phyloP scores from a whole-genome alignment of 768 basidiomycete genomes.

The Macrolepiota albuminosa region DNA sequence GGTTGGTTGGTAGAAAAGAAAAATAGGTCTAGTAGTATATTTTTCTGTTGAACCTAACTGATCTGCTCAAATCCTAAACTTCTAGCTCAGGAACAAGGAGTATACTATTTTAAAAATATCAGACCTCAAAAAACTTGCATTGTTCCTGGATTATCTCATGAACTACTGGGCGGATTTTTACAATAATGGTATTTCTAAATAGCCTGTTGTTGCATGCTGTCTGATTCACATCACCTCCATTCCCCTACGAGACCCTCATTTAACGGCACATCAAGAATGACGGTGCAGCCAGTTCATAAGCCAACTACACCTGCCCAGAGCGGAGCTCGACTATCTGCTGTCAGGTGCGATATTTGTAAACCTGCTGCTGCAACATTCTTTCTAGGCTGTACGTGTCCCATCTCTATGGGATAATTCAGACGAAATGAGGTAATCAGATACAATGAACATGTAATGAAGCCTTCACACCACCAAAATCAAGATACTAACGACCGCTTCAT shows the following conservation, averaged over 20 bases:
- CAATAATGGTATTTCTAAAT: too few relatives aligned
- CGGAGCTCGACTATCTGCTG: conserved; percentile 23
- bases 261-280: neutral
- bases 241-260: neutral
- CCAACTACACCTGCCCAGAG: neutral
- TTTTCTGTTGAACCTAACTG: too few relatives aligned
- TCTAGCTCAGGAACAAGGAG: too few relatives aligned
- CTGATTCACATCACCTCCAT: neutral
- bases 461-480: conserved; percentile 61
- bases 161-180: too few relatives aligned
- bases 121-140: too few relatives aligned
- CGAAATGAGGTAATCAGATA: conserved; percentile 22
- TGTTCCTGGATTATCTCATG: too few relatives aligned
- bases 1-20: too few relatives aligned
- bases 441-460: conserved; percentile 63
- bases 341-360: conserved; percentile 74
- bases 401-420: neutral
- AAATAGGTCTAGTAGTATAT: too few relatives aligned
- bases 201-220: neutral
- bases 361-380: conserved; percentile 55
- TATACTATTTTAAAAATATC: too few relatives aligned
- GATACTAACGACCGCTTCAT: conserved; percentile 70
- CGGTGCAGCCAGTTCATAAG: neutral
- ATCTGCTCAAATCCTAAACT: too few relatives aligned
- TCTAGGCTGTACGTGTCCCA: conserved; percentile 27